Conservation (phyloP, 495 filamentous ascomycete species). For the Staphylotrichum longicolle region DNA sequence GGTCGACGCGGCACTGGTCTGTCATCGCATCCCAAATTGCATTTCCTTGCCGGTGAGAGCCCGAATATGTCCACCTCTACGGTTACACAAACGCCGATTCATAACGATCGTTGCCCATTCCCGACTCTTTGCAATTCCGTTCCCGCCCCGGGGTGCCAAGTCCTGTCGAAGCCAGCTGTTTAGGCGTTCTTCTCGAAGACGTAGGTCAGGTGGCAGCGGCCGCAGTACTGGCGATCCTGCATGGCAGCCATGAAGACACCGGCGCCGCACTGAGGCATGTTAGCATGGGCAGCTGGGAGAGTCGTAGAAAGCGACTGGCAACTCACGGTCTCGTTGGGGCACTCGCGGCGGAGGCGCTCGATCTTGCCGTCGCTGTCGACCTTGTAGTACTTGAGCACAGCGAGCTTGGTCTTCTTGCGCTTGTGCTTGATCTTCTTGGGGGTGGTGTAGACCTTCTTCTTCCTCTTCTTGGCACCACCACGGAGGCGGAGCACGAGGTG, state of each 20-base stretch:
- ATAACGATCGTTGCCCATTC: slow-evolving; percentile 23
- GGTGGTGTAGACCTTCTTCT: slow-evolving; percentile 99
- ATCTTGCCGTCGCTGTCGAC: slow-evolving; percentile 99
- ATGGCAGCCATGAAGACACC: slow-evolving; percentile 99
- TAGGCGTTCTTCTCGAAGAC: slow-evolving; percentile 81
- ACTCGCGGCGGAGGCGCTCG: slow-evolving; percentile 97
- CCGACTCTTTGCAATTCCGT: slow-evolving; percentile 34
- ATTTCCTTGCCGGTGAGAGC: slow-evolving; percentile 39
- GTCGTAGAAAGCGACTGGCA: slow-evolving; percentile 4
- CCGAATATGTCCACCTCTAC: slow-evolving; percentile 33
- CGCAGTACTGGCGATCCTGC: slow-evolving; percentile 99
- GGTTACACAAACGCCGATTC: slow-evolving; percentile 41
- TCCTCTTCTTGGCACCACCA: slow-evolving; percentile 97
- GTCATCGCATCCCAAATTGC: slow-evolving; percentile 35
- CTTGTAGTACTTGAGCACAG: slow-evolving; percentile 99
- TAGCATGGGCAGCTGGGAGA: slow-evolving; percentile 22
- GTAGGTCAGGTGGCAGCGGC: slow-evolving; percentile 98
- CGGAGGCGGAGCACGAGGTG: slow-evolving; percentile 97
- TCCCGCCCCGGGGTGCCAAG: slow-evolving; percentile 22
- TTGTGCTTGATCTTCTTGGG: slow-evolving; percentile 99
- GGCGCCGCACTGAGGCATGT: slow-evolving; percentile 76
- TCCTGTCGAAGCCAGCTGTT: slow-evolving; percentile 13
- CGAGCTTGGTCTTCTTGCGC: slow-evolving; percentile 99
- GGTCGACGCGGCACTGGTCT: slow-evolving; percentile 10
- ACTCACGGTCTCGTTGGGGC: slow-evolving; percentile 85